Evolutionary conservation across 768 basidiomycete genomes (phyloP), one percentile per base, ranked within the genome.

Genomic region (Mycena chlorophos): DNA sequence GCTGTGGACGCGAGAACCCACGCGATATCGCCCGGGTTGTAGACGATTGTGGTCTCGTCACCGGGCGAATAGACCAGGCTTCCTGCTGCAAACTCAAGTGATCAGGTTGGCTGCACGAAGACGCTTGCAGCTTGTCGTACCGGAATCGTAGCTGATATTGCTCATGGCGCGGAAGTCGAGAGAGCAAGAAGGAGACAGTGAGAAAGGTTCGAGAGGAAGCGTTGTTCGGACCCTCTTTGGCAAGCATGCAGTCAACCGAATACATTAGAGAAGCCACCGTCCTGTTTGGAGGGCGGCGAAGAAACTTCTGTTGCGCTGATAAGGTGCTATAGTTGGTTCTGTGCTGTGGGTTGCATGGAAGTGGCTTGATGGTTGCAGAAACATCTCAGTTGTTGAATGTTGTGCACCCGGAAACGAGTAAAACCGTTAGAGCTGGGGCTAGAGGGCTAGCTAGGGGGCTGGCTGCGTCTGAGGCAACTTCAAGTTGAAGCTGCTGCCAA

Each of bases 1-100:
- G 91, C 94, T 17, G 85, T 94, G 23, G 84, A 84, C 4, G 82
- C 71, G 51, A 94, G 73, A 29, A 86, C 75, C 87, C 77, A 82
- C 16, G 72, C 75, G 25, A 80, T 80, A 63, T 81, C 79, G 20
- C 81, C 81, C 23, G 73, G 59, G 64, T 79, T 79, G 65, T 80
- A 82, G 4, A 74, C 66, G 17, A 72, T 58, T 6, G 60, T 56
- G 12, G 66, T 58, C 5, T 72, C 75, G 30, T 63, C 61, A 28
- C 69, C 62, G 2, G 63, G 68, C 28, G 68, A 69, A 45, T 63
- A 71, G 30, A 64, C 56, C 17, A 79, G 60, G 66, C 73, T 69
- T 23, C 71, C 69, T 31, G 78, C 78, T 80, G 58, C 48, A 43
- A 34, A n/a, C n/a, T n/a, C n/a, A n/a, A n/a, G 22, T 22, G 37